Evolutionary conservation across 768 basidiomycete species (phyloP).

Genomic region (Pholiota microspora): DNA sequence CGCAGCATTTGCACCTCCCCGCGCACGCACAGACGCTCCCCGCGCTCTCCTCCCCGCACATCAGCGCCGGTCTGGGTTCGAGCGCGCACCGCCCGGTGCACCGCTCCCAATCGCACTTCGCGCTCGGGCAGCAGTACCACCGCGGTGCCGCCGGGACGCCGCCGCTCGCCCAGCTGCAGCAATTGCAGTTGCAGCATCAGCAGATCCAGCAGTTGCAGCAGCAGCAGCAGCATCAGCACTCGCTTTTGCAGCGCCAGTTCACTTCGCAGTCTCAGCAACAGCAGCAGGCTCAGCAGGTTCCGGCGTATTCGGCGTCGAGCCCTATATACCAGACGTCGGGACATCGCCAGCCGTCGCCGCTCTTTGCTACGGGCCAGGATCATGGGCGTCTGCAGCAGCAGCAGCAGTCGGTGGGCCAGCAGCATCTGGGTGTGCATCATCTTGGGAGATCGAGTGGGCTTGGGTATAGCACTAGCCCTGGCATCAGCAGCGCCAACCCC

Average conservation of each 20-base stretch:
- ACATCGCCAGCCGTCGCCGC: conserved; percentile 38
- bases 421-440: not conserved
- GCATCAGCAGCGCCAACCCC: not conserved
- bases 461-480: not conserved
- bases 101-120: conserved; percentile 51
- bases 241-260: not conserved
- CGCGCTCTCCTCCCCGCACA: too few relatives aligned
- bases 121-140: conserved; percentile 42
- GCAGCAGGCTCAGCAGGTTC: not conserved
- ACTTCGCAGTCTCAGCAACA: conserved; percentile 6
- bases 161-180: not conserved
- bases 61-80: too few relatives aligned
- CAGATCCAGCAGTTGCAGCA: too few relatives aligned
- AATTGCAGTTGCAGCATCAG: too few relatives aligned
- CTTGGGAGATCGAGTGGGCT: not conserved
- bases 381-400: conserved; percentile 9
- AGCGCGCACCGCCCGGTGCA: conserved; percentile 41
- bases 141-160: not conserved
- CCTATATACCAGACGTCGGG: conserved; percentile 76
- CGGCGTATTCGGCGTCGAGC: conserved; percentile 27
- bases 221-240: conserved; percentile 6
- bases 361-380: conserved; percentile 36
- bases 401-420: conserved; percentile 1
- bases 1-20: conserved; percentile 1
- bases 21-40: too few relatives aligned